Base-by-base conservation (phyloP, 768 basidiomycete genomes). In the Nevesoporus exiguus region DNA sequence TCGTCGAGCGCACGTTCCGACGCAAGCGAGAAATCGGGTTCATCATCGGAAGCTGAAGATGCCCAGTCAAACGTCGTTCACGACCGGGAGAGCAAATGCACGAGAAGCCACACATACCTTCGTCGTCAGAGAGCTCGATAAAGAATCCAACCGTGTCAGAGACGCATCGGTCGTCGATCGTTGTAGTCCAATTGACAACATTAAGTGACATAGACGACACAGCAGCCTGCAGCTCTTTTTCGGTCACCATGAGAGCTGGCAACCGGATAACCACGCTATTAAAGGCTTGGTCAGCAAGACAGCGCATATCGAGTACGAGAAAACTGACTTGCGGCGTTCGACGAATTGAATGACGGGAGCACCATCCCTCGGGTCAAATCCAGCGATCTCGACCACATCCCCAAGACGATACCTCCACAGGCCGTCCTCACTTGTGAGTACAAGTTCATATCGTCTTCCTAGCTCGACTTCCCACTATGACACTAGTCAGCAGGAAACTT, bases 331-430 rank as follows among this genome's bases (percentile, higher is more conserved):
- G 59, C 59, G 59, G 31, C 51, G 56, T 34, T 50, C 57, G 25
- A 58, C 36, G 17, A 57, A 66, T 27, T 39, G 51, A 34, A 65
- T 48, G 34, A 65, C 34, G 14, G 62, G 65, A 3, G 24, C 34
- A 24, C 61, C 64, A 29, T 60, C 54, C 7, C n/a, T 47, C 0
- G 62, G 43, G 15, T 59, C 60, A 24, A 66, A 66, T 17, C 60
- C 62, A 9, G 51, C 24, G 15, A 65, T 49, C 51, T 65, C 61
- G 25, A 66, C 37, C 21, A 65, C 45, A 25, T 65, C 64, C 0
- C 56, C 59, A 4, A 66, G 56, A 31, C 59, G 52, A 48, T 66
- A 63, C 2, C 64, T 58, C 64, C 64, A 65, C 29, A 65, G 17
- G 8, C 64, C 61, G 3, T 61, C 52, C 10, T 7, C 21, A 2